Base-by-base conservation (phyloP, 2,329 filamentous ascomycete genomes). In the Cladosporium sp. region DNA sequence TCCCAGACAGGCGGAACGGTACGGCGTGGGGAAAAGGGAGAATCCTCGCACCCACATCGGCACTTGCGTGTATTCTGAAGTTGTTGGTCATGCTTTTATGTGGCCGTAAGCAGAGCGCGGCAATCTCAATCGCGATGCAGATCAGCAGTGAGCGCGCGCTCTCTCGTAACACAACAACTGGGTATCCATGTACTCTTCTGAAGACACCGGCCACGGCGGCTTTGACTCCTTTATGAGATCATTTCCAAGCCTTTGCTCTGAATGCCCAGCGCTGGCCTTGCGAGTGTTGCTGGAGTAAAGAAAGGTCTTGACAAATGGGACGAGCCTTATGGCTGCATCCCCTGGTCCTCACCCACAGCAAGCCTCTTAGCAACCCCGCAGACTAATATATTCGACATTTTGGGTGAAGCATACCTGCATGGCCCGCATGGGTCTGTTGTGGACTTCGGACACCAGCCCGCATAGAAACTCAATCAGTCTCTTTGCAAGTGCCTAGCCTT, bases 1-100 rank as follows among this genome's bases (percentile, higher is more conserved):
- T 22, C 8, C 36, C 34, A 39, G 44, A 9, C 44, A 47, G 44
- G 24, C 44, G 44, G 44, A 22, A 47, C 44, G 44, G 44, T 47
- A 27, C 44, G 43, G 24, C 19, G 43, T 38, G 44, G 36, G 44
- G 32, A 36, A 36, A n/a, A 27, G 22, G 22, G 43, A 44, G 43
- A 44, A 44, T 44, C 43, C 43, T 44, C 43, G 43, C 43, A 44
- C 9, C 27, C 42, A 44, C 27, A 19, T 37, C 43, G 30, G 43
- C 43, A 44, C 43, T 44, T 44, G n/a, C n/a, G 32, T 15, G n/a
- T 27, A 27, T 27, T n/a, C n/a, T n/a, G 36, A 38, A 20, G 8
- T 12, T 40, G 19, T 40, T 40, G 20, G 38, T 22, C 19, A 40
- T 40, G 38, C 38, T 40, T 27, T 27, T 27, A 27, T 9, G n/a